phyloP scores from a whole-genome alignment of 257 asterid genomes.

The Hygrophila difformis region DNA sequence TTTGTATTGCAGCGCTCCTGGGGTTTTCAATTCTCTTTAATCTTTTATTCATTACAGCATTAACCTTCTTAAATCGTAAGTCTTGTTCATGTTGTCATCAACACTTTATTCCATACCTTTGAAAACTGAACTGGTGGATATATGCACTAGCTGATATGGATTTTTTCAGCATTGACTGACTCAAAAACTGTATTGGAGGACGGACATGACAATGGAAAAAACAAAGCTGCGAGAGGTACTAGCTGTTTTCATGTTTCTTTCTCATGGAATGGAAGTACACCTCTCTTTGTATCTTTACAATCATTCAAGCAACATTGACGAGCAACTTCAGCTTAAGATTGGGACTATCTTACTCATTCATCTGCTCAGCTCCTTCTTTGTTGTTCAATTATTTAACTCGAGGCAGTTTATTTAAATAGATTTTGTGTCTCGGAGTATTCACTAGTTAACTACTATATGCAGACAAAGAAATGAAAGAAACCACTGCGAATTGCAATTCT shows the following conservation, averaged over 20 bases:
- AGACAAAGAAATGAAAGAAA: conserved; percentile 17
- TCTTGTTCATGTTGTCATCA: conserved; percentile 18
- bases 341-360: conserved; percentile 51
- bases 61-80: conserved; percentile 77
- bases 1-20: conserved; percentile 55
- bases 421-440: conserved; percentile 35
- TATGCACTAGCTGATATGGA: no score
- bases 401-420: no score
- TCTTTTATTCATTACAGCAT: conserved; percentile 36
- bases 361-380: conserved; percentile 16
- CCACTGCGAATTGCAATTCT: no score
- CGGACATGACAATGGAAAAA: conserved; percentile 26
- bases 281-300: no score
- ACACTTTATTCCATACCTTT: conserved; percentile 3
- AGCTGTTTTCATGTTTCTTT: no score
- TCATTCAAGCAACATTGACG: no score
- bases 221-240: no score
- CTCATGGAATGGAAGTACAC: no score
- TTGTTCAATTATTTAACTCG: no score
- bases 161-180: conserved; percentile 62
- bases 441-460: conserved; percentile 39
- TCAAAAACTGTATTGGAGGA: conserved; percentile 43
- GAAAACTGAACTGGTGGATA: no score
- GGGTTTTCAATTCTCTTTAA: conserved; percentile 52
- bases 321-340: conserved; percentile 32